Evolutionary conservation across 139 green algal genomes (phyloP), one percentile per base, ranked within the genome.

Genomic region (Chlamydomonas eustigma): DNA sequence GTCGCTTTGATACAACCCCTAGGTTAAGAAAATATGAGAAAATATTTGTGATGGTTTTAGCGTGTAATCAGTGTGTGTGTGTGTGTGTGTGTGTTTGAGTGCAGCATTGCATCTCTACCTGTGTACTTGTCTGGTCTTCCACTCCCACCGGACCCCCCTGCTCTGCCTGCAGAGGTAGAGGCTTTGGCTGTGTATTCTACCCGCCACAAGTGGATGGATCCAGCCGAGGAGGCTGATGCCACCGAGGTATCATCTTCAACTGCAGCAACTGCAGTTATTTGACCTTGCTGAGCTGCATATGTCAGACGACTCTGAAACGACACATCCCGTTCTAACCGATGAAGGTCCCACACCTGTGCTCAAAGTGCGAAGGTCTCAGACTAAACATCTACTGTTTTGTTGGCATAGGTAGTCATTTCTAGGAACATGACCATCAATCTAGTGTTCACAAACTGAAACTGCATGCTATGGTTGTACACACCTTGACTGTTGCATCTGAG

Each of bases 401-500:
- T 58, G 44, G 22, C 44, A 22, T 22, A 58, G 44, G 44, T 22
- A 58, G 44, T 58, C 12, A 28, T 12, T 12, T 28, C 22, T 58
- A 22, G 44, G 44, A 58, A 12, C 12, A 22, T 12, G 22, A 28
- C 12, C 44, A 58, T 28, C 44, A 58, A 22, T 12, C 22, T 12
- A 28, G 44, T 58, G 44, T 58, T 22, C 12, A 28, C 22, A 22
- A 58, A 58, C 44, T 28, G 22, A 58, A 12, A 58, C 44, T 28
- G 12, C 44, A 58, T 28, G 44, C 44, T 58, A 58, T 58, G 12
- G 22, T 58, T 28, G 12, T 28, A 58, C 44, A 28, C 12, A 90
- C 86, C 86, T 97, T 97, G 36, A 90, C 81, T 0, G 91, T 97
- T 34, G 85, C 90, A 73, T 99, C 95, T n/a, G 84, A 77, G 1